Evolutionary conservation across 2,329 filamentous ascomycete genomes (phyloP), one percentile per base, ranked within the genome.

Genomic region (Colletotrichum sp.): DNA sequence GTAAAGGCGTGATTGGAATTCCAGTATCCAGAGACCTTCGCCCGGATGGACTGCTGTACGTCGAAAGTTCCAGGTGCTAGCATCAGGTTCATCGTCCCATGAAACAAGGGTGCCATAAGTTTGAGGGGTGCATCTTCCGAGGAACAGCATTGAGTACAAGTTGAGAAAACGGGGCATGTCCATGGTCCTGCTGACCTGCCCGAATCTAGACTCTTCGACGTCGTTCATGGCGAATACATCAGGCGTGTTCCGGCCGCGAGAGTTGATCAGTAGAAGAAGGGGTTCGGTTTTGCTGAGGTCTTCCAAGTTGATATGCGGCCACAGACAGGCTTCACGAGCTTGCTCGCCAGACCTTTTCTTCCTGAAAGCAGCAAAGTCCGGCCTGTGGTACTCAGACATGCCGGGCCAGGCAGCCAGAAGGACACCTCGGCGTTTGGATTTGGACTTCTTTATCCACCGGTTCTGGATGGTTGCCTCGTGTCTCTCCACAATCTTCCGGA

Each of bases 271-370:
- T 8, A 93, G 80, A 0, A 86, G 84, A 10, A 93, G 78, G 0
- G 82, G 75, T 64, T 86, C 88, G 0, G 85, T 80, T 26, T 86
- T 83, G 0, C 79, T 68, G 1, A 93, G 82, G 78, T 93, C 91
- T 71, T 93, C 89, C 55, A 89, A 83, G 77, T 93, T 93, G 80
- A 93, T 87, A 62, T 88, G 84, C 0, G 91, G 91, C 85, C 86
- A 91, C 57, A 90, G 80, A 75, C 83, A 90, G 10, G 82, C 70
- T 8, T 86, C 84, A 80, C 52, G 39, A 24, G 63, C 36, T 7
- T 24, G 22, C 3, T 57, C 59, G 18, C 62, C 52, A 39, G 44
- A 28, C 16, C 55, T 68, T 26, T 34, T 67, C 32, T 74, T 65
- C 60, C 71, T 66, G 26, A 66, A 83, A 16, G 83, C 84, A 6